Percentiles rank a stretch among this genome's conserved stretches.
Conservation (phyloP, 1,284 basidiomycete species). For the Kwoniella shivajii region DNA sequence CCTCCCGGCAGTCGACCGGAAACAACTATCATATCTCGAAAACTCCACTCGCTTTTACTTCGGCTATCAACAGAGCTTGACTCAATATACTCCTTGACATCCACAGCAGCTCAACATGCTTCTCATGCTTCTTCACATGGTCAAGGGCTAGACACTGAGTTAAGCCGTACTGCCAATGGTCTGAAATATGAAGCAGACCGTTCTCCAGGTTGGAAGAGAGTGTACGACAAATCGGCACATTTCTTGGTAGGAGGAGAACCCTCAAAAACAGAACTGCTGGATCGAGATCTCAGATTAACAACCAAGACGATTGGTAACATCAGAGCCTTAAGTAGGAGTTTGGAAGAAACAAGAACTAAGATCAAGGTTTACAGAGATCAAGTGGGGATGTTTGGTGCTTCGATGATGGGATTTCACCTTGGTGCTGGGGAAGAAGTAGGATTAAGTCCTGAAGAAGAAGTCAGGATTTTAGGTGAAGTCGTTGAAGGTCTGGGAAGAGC, state of each 20-base stretch:
- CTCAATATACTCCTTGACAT: constrained; percentile 29
- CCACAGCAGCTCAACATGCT: constrained; percentile 21
- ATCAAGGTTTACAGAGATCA: constrained; percentile 44
- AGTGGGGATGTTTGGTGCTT: constrained; percentile 41
- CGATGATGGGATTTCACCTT: constrained; percentile 49
- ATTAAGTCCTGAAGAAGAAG: constrained; percentile 41
- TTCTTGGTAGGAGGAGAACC: constrained; percentile 45
- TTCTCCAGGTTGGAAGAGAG: constrained; percentile 40
- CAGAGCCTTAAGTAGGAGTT: constrained; percentile 21
- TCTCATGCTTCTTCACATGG: constrained; percentile 24
- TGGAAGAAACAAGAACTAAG: constrained; percentile 33
- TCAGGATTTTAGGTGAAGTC: constrained; percentile 33
- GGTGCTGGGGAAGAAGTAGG: constrained; percentile 32
- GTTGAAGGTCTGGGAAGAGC: constrained; percentile 29
- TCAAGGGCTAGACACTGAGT: constrained; percentile 6
- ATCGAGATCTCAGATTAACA: constrained; percentile 39
- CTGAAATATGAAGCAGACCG: constrained; percentile 29
- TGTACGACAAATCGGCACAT: constrained; percentile 32
- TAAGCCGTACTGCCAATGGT: constrained; percentile 16
- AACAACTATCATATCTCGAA: constrained; percentile 19
- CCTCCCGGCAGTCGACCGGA: constrained; percentile 17
- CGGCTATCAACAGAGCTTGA: constrained; percentile 38
- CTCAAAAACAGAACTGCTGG: constrained; percentile 31
- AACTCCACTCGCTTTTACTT: constrained; percentile 39
- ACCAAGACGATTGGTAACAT: constrained; percentile 34